Evolutionary conservation across 495 filamentous ascomycete species (phyloP).

Genomic region (Darksidea phi): DNA sequence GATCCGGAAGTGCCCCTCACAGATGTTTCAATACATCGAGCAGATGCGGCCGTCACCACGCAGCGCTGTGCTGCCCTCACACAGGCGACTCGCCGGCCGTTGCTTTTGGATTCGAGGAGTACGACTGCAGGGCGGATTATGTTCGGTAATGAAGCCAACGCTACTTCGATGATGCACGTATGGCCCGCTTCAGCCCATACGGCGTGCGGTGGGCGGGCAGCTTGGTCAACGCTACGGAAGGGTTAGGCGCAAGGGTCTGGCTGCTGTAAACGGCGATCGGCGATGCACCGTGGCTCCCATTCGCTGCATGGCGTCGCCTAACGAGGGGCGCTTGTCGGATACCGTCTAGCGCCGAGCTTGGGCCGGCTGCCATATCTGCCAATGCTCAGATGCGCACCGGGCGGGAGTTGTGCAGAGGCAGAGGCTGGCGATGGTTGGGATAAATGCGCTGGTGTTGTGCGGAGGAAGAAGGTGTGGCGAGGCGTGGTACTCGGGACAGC

Average conservation of each 20-base stretch:
- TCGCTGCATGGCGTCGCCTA: neutral
- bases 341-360: conserved; percentile 13
- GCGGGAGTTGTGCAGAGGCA: conserved; percentile 26
- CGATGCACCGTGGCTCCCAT: conserved; percentile 2
- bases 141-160: conserved; percentile 4
- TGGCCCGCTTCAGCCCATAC: neutral
- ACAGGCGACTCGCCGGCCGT: neutral
- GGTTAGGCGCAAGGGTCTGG: conserved; percentile 3
- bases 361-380: conserved; percentile 8
- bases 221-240: neutral
- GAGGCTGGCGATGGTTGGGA: neutral
- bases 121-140: neutral
- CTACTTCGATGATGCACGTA: neutral
- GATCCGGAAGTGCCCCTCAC: conserved; percentile 26
- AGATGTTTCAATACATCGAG: conserved; percentile 23
- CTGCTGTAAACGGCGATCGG: conserved; percentile 22
- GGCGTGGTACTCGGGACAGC: neutral
- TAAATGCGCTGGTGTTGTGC: neutral
- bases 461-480: neutral
- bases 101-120: conserved; percentile 6
- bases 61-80: conserved; percentile 2
- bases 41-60: conserved; percentile 13
- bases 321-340: neutral
- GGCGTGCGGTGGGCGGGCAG: conserved; percentile 2
- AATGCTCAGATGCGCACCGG: neutral